Evolutionary conservation across 257 asterid genomes (phyloP).

Genomic region (Apocynum venetum): DNA sequence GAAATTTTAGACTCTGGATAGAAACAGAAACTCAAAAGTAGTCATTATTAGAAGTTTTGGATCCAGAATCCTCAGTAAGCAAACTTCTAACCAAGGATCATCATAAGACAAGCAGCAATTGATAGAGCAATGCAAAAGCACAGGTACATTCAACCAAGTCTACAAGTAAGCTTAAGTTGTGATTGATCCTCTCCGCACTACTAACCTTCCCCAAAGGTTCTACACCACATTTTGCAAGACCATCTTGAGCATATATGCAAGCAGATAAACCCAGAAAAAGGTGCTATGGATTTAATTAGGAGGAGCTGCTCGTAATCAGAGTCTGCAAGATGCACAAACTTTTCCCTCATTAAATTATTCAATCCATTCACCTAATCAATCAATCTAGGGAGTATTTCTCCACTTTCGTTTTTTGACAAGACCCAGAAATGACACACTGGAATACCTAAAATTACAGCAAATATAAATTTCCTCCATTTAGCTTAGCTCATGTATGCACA

Average conservation of each 20-base stretch:
- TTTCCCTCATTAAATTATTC: background rate
- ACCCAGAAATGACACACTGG: background rate
- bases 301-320: background rate
- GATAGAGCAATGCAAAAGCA: background rate
- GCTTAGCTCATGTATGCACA: background rate
- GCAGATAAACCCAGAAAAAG: background rate
- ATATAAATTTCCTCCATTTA: background rate
- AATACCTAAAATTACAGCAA: too few relatives aligned
- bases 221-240: background rate
- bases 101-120: background rate
- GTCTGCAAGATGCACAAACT: background rate
- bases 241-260: background rate
- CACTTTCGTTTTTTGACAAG: background rate
- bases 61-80: background rate
- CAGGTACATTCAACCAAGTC: background rate
- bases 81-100: background rate
- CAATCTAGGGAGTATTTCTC: background rate
- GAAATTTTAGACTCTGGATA: background rate
- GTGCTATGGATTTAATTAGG: background rate
- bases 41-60: background rate
- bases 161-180: background rate
- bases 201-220: background rate
- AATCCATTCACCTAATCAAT: background rate
- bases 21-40: too few relatives aligned
- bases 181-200: background rate